A percentile compares a stretch with the other conserved stretches of the same genome.
These are phyloP conservation scores for Solanum aculeatissimum DNA, from an alignment of 305 asterid genomes.

Conservation along the genomic window DNA sequence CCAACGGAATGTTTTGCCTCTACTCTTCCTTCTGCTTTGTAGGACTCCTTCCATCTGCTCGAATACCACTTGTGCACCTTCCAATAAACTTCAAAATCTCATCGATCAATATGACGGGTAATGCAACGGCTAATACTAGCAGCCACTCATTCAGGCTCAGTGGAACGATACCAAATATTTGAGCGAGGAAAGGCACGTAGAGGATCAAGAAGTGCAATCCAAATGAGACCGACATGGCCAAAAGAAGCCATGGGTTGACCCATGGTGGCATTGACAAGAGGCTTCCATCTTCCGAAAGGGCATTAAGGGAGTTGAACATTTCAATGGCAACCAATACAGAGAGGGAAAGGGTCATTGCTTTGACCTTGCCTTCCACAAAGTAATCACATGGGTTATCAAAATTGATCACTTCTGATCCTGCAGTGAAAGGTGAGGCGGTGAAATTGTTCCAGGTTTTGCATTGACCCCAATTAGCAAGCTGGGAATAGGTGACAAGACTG, in stretches of 20 bases:
- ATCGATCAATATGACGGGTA: constrained; percentile 80
- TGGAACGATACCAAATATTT: constrained; percentile 79
- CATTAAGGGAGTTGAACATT: constrained; percentile 95
- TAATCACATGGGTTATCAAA: constrained; percentile 77
- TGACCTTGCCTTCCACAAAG: constrained; percentile 78
- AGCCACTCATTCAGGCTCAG: constrained; percentile 84
- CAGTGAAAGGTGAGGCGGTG: constrained; percentile 72
- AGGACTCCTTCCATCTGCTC: constrained; percentile 21
- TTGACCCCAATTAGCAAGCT: constrained; percentile 89
- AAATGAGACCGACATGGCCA: constrained; percentile 86
- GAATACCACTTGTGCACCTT: constrained; percentile 44
- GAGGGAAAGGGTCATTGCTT: constrained; percentile 95
- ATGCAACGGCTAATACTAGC: constrained; percentile 59
- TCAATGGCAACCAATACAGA: constrained; percentile 89
- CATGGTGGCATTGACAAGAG: constrained; percentile 93
- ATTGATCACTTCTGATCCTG: constrained; percentile 43
- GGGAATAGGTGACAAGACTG: constrained; percentile 80
- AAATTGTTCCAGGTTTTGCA: constrained; percentile 81
- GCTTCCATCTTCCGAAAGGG: constrained; percentile 93
- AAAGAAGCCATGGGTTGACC: constrained; percentile 95
- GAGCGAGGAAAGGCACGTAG: constrained; percentile 90
- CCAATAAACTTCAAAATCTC: constrained; percentile 86
- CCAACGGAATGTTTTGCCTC: not conserved
- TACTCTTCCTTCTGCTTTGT: constrained; percentile 57
- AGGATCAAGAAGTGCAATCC: constrained; percentile 88